These are phyloP conservation scores for Bifiguratus adelaidae DNA, from an alignment of 192 early-diverging fungal species.

Conservation along the genomic window DNA sequence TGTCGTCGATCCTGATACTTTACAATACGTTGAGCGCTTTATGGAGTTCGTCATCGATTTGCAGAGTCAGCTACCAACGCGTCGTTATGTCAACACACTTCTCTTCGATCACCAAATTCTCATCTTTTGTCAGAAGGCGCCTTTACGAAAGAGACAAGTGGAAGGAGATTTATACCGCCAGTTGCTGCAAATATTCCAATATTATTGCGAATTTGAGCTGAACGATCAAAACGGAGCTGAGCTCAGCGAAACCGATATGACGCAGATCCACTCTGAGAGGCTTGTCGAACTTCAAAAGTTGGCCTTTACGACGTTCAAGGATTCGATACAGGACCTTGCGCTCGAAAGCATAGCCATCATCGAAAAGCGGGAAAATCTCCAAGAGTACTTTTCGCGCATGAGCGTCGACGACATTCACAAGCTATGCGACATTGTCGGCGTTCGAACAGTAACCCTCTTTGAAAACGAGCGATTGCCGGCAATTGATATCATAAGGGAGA, in stretches of 20 bases:
- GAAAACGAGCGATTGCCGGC: conserved; percentile 9
- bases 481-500: conserved; percentile 45
- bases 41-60: conserved; percentile 85
- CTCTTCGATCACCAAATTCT: conserved; percentile 73
- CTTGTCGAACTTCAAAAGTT: conserved; percentile 60
- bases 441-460: conserved; percentile 36
- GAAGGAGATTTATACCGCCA: conserved; percentile 42
- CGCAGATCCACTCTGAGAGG: conserved; percentile 43
- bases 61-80: conserved; percentile 81
- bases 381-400: conserved; percentile 40
- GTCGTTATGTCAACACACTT: conserved; percentile 75
- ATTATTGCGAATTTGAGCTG: conserved; percentile 73
- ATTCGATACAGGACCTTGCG: conserved; percentile 60
- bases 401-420: conserved; percentile 27
- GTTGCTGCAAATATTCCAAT: conserved; percentile 54
- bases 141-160: conserved; percentile 20
- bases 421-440: conserved; percentile 49
- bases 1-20: conserved; percentile 23
- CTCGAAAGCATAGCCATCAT: conserved; percentile 62
- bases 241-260: conserved; percentile 54
- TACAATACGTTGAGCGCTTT: conserved; percentile 57
- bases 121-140: conserved; percentile 33
- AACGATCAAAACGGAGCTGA: conserved; percentile 70
- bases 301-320: conserved; percentile 59
- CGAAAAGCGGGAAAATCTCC: conserved; percentile 32